These are phyloP conservation scores for Phytophthora sojae DNA, from an alignment of 352 stramenopile genomes.

Conservation along the genomic window DNA sequence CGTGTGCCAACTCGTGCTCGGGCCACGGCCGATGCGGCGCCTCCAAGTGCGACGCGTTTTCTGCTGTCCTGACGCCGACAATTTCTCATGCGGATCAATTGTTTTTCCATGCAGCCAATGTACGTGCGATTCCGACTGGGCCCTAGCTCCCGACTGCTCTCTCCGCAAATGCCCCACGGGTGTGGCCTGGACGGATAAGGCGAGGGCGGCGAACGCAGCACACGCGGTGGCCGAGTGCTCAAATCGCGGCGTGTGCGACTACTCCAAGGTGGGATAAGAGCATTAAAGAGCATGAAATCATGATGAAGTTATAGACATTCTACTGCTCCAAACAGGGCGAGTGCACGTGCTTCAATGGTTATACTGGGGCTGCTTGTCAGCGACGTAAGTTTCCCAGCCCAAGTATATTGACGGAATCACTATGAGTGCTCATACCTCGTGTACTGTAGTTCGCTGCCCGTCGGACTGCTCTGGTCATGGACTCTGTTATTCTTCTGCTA, in stretches of 20 bases:
- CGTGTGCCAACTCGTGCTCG: conserved; percentile 72
- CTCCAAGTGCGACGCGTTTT: conserved; percentile 45
- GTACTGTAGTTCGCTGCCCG: conserved; percentile 54
- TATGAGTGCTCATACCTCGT: not conserved
- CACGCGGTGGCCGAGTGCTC: conserved; percentile 70
- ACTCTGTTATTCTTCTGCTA: conserved; percentile 65
- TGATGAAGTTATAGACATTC: not conserved
- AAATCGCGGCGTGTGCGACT: conserved; percentile 71
- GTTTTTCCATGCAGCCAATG: conserved; percentile 51
- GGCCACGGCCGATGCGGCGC: conserved; percentile 61
- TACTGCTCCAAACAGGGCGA: conserved; percentile 44
- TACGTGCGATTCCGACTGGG: conserved; percentile 72
- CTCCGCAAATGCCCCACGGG: conserved; percentile 72
- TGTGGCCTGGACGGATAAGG: conserved; percentile 84
- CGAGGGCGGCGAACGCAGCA: conserved; percentile 57
- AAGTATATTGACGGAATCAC: too few species aligned
- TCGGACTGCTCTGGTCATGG: conserved; percentile 72
- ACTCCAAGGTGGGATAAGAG: conserved; percentile 42
- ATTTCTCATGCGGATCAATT: not conserved
- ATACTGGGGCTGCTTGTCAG: conserved; percentile 67
- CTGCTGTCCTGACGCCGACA: not conserved
- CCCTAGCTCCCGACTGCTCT: conserved; percentile 75
- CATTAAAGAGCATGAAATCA: too few species aligned
- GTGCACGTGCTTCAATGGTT: conserved; percentile 65
- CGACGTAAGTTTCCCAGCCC: conserved; percentile 40